Evolutionary conservation across 2,329 filamentous ascomycete species (phyloP).

Genomic region (Tolypocladium ovalisporum): DNA sequence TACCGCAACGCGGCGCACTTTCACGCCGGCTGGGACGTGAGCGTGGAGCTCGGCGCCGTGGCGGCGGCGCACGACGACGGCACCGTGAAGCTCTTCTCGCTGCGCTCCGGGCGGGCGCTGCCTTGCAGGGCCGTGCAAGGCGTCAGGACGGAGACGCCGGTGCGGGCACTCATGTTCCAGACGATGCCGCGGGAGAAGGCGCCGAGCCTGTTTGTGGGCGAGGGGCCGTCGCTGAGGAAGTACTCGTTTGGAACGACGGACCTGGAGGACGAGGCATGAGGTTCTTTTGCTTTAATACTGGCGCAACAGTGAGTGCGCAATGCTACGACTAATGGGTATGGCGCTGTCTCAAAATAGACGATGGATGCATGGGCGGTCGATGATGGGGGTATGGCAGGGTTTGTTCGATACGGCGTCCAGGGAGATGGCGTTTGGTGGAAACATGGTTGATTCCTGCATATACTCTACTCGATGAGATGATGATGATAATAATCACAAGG

Average conservation of each 20-base stretch:
- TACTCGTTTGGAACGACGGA: conserved; percentile 29
- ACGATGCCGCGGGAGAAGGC: conserved; percentile 30
- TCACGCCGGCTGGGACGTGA: conserved; percentile 41
- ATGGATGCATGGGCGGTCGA: not conserved
- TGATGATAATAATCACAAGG: not conserved
- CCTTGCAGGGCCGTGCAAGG: conserved; percentile 12
- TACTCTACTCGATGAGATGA: not conserved
- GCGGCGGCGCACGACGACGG: conserved; percentile 43
- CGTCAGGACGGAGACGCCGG: conserved; percentile 15
- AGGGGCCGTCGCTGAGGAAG: conserved; percentile 25
- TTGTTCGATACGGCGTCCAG: not conserved
- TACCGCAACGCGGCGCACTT: conserved; percentile 39
- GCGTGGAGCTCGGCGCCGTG: conserved; percentile 33
- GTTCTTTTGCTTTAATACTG: too few relatives aligned
- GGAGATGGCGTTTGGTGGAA: not conserved
- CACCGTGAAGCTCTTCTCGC: conserved; percentile 37
- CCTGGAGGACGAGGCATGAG: conserved; percentile 23
- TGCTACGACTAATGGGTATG: not conserved
- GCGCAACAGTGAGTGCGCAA: not conserved
- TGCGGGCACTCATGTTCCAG: conserved; percentile 34
- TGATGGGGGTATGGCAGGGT: not conserved
- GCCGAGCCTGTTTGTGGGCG: conserved; percentile 36
- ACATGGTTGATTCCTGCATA: not conserved
- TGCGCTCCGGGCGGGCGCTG: conserved; percentile 31
- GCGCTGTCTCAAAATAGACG: not conserved